Base-by-base conservation (phyloP, 352 stramenopile species). In the Globisporangium megalacanthum region DNA sequence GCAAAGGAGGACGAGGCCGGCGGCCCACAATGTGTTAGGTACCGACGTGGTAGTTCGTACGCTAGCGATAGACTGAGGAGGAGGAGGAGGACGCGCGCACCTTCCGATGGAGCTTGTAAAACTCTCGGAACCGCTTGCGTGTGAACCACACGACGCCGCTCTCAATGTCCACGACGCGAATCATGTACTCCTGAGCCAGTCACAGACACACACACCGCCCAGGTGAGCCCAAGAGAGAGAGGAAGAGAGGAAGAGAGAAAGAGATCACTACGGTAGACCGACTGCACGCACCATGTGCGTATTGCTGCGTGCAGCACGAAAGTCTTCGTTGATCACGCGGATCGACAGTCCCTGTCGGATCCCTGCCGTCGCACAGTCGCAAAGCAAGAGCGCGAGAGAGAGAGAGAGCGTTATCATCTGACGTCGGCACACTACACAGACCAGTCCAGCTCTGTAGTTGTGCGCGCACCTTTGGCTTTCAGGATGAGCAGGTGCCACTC, bases 81-180 rank as follows among this genome's bases (percentile, higher is more conserved):
- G 25, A 29, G 25, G 25, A 29, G 25, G 25, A 29, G 25, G 25
- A 49, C 45, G 8, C 5, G 65, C 64, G 15, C 60, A 92, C 83
- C 69, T 92, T 92, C 52, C 84, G 82, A 58, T 91, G 71, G 3
- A 94, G 65, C 55, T 94, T 94, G 60, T 92, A 75, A 1, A 94
- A 64, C 37, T 94, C 84, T 45, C 83, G 83, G 51, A 92, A 92
- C 25, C 84, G 71, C 61, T 91, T 91, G 36, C 76, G 73, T 1
- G 79, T 92, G 59, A 92, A 89, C 78, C 83, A 92, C 6, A 94
- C 79, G 17, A 94, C 81, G 9, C 84, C 84, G 71, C 73, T 92
- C 64, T 94, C 84, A 17, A 94, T 64, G 65, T 94, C 84, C 33
- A 91, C 83, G 10, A 92, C 82, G 56, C 84, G 82, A 49, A 94